These are phyloP conservation scores for Iris pallida DNA, from an alignment of 116 monocot species.

Conservation along the genomic window DNA sequence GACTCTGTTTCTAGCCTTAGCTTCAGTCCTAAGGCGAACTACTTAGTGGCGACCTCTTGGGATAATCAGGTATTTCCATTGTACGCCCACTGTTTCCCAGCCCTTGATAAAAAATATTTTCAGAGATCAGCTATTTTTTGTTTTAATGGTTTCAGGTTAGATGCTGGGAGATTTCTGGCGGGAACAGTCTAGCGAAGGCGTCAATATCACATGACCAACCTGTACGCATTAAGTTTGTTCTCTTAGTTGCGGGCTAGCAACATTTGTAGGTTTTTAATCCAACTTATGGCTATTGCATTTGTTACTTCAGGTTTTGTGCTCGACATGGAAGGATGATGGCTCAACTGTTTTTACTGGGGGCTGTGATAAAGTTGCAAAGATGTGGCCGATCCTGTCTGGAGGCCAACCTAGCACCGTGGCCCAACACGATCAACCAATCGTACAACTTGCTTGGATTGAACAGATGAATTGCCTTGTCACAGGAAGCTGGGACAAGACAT, in stretches of 20 bases:
- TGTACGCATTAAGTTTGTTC: constrained; percentile 25
- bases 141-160: constrained; percentile 45
- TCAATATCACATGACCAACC: constrained; percentile 91
- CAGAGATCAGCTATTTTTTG: neutral
- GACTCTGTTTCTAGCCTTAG: constrained; percentile 89
- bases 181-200: constrained; percentile 77
- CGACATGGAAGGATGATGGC: constrained; percentile 97
- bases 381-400: constrained; percentile 95
- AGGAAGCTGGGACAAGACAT: constrained; percentile 93
- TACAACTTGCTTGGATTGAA: constrained; percentile 85
- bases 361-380: constrained; percentile 92
- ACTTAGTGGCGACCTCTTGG: constrained; percentile 89
- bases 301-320: constrained; percentile 70
- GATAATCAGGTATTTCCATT: constrained; percentile 69
- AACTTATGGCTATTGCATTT: neutral
- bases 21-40: constrained; percentile 91
- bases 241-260: neutral
- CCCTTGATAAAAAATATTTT: neutral
- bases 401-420: constrained; percentile 84
- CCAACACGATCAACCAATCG: constrained; percentile 89
- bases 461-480: constrained; percentile 87
- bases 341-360: constrained; percentile 91
- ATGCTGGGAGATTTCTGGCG: constrained; percentile 85
- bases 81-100: neutral
- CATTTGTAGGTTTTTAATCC: neutral